Evolutionary conservation across 2,329 filamentous ascomycete genomes (phyloP).

Genomic region (Gyromitra esculenta): DNA sequence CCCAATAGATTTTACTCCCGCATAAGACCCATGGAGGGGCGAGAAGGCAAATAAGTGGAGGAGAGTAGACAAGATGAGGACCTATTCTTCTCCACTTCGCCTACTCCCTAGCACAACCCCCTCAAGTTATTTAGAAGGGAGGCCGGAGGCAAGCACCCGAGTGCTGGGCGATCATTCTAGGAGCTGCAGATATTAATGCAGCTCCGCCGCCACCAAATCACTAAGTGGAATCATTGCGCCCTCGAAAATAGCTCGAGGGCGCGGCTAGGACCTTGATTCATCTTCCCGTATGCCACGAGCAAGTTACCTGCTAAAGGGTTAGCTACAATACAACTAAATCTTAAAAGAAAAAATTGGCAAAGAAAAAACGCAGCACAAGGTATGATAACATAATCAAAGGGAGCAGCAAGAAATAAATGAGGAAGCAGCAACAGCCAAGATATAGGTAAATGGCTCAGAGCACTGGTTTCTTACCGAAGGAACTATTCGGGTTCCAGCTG

Average conservation of each 20-base stretch:
- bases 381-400: not conserved
- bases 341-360: not conserved
- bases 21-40: not conserved
- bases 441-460: not conserved
- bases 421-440: not conserved
- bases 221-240: too few relatives aligned
- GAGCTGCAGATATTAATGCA: too few relatives aligned
- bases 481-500: not conserved
- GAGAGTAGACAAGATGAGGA: not conserved
- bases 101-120: not conserved
- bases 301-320: not conserved
- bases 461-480: not conserved
- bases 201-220: too few relatives aligned
- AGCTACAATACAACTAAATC: not conserved
- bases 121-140: not conserved
- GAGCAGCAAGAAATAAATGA: too few relatives aligned
- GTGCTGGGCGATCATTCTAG: too few relatives aligned
- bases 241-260: too few relatives aligned
- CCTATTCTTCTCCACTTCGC: not conserved
- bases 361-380: not conserved
- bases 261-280: too few relatives aligned
- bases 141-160: too few relatives aligned
- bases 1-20: not conserved
- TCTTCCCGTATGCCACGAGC: not conserved
- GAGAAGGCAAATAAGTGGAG: not conserved